phyloP scores from a whole-genome alignment of 257 asterid genomes.

The Nemophila menziesii region DNA sequence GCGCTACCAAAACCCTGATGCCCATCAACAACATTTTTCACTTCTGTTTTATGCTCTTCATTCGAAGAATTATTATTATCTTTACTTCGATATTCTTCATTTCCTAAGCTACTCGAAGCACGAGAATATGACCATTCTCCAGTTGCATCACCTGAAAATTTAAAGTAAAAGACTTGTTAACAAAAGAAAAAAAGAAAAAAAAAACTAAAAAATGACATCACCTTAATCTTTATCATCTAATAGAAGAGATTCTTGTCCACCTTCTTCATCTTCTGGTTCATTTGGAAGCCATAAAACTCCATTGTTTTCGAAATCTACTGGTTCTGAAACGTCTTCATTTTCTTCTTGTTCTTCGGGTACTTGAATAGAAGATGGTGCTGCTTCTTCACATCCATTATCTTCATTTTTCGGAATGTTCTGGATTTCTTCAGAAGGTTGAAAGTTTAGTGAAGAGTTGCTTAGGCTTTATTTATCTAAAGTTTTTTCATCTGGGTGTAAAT shows the following conservation, averaged over 20 bases:
- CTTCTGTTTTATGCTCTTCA: slow-evolving; percentile 68
- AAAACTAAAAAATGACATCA: too few relatives aligned
- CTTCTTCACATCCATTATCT: slow-evolving; percentile 53
- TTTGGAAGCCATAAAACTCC: slow-evolving; percentile 96
- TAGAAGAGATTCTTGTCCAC: slow-evolving; percentile 56
- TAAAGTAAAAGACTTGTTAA: too few relatives aligned
- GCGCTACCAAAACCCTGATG: slow-evolving; percentile 91
- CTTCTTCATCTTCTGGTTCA: slow-evolving; percentile 92
- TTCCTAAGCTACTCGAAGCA: slow-evolving; percentile 62
- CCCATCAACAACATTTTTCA: slow-evolving; percentile 79
- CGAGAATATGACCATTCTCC: slow-evolving; percentile 79
- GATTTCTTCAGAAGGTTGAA: slow-evolving; percentile 43
- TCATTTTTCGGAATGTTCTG: slow-evolving; percentile 34
- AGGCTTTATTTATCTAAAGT: slow-evolving; percentile 32
- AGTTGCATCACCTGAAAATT: slow-evolving; percentile 49
- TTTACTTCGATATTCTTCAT: slow-evolving; percentile 68
- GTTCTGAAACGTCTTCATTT: too few relatives aligned
- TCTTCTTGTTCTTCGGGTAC: slow-evolving; percentile 56
- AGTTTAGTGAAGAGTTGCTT: slow-evolving; percentile 31
- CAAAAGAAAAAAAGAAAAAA: too few relatives aligned
- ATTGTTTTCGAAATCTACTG: slow-evolving; percentile 78
- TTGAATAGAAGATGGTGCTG: slow-evolving; percentile 58
- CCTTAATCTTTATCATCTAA: slow-evolving; percentile 61
- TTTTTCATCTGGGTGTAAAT: slow-evolving; percentile 55
- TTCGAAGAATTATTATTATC: slow-evolving; percentile 73